A percentile compares a stretch with the other conserved stretches of the same genome.
Evolutionary conservation across 2,329 filamentous ascomycete genomes (phyloP).

Genomic region (Talaromyces piceae): DNA sequence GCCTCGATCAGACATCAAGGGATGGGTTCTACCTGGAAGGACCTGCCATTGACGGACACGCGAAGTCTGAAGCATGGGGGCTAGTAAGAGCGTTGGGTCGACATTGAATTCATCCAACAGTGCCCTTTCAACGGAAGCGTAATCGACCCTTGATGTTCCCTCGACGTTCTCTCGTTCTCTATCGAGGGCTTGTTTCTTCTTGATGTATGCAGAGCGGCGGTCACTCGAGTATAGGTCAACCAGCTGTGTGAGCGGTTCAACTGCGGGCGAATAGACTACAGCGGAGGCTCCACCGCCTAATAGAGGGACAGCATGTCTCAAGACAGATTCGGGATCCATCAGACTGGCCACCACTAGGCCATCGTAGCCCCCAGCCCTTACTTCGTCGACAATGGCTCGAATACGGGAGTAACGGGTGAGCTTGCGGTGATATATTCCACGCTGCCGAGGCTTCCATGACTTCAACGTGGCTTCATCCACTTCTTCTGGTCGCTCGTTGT

Average conservation of each 20-base stretch:
- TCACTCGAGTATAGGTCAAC: conserved; percentile 79
- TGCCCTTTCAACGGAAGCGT: conserved; percentile 15
- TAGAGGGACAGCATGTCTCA: conserved; percentile 69
- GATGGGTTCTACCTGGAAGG: conserved; percentile 83
- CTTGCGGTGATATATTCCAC: conserved; percentile 84
- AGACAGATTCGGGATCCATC: conserved; percentile 71
- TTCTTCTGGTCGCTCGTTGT: conserved; percentile 56
- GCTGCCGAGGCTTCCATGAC: conserved; percentile 70
- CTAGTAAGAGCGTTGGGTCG: conserved; percentile 77
- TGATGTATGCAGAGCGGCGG: conserved; percentile 64
- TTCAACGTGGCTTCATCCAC: conserved; percentile 56
- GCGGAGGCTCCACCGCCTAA: conserved; percentile 76
- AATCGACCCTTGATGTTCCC: conserved; percentile 12
- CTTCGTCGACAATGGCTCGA: conserved; percentile 64
- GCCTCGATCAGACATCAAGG: conserved; percentile 81
- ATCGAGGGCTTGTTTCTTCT: conserved; percentile 25
- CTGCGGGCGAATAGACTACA: conserved; percentile 72
- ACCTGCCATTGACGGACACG: conserved; percentile 81
- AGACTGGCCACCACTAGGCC: conserved; percentile 74
- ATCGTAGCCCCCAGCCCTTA: conserved; percentile 68
- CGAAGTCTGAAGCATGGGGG: conserved; percentile 71
- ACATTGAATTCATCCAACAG: conserved; percentile 66
- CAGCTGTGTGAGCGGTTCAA: conserved; percentile 70
- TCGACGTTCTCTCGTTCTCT: conserved; percentile 24
- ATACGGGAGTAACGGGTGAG: conserved; percentile 71